Base-by-base conservation (phyloP, 2,329 filamentous ascomycete species). In the Drechslerella stenobrocha region DNA sequence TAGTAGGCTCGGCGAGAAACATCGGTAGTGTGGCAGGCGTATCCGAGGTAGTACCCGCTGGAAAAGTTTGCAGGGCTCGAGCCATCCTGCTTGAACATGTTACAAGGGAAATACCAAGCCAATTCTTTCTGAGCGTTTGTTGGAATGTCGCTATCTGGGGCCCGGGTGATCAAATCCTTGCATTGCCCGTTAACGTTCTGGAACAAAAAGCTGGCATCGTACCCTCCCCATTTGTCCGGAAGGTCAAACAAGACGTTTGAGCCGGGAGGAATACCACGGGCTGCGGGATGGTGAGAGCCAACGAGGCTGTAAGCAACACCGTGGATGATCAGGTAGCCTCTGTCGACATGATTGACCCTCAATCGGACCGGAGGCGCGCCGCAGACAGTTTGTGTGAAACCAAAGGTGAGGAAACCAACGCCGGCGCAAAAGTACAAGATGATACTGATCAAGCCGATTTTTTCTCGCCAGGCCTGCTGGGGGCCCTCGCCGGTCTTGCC, bases 121-220 rank as follows among this genome's bases (percentile, higher is more conserved):
- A 98, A 78, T 60, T 95, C 85, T 4, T 83, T 84, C 52, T 86
- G 78, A 23, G 76, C 77, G 75, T 95, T 86, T 3, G 87, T 88
- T 1, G 91, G 90, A 6, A 98, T 85, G 72, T 90, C 87, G 0
- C 91, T 95, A 57, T 80, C 80, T 1, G 81, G 75, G 0, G 87
- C 83, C 5, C 81, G 77, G 0, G 84, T 95, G 75, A 98, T 96
- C 59, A 97, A 78, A 7, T 83, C 88, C 78, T 97, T 98, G 82
- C 93, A 98, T 70, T 88, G 88, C 47, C 93, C 95, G 73, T 98
- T 98, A 76, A 98, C 93, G 72, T 97, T 95, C 76, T 98, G 93
- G 78, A 98, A 98, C 74, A 98, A 79, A 76, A 98, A 98, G 75
- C 91, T 97, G 61, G 89, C 92, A 75, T 98, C 95, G 76, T 88